A percentile compares a stretch with the other conserved stretches of the same genome.
Conservation (phyloP, 2,329 filamentous ascomycete species). For the Gyromitra esculenta region DNA sequence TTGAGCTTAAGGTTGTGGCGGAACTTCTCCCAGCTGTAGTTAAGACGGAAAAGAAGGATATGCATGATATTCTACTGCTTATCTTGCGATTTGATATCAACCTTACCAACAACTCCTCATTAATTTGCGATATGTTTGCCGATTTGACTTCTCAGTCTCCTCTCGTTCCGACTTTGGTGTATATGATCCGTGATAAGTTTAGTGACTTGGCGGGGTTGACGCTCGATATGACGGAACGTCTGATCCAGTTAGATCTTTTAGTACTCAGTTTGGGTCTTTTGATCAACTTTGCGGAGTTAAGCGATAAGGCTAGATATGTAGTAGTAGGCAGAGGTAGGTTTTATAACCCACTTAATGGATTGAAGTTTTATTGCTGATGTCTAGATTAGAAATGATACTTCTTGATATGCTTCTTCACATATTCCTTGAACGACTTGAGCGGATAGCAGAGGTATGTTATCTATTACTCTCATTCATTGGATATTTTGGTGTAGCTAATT, state of each 20-base stretch:
- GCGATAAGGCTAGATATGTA: slow-evolving; percentile 62
- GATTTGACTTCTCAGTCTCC: slow-evolving; percentile 34
- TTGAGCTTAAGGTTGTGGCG: slow-evolving; percentile 47
- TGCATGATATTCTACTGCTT: slow-evolving; percentile 57
- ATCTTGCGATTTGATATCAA: slow-evolving; percentile 64
- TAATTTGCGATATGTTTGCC: slow-evolving; percentile 63
- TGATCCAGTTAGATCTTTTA: slow-evolving; percentile 64
- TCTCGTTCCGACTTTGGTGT: slow-evolving; percentile 50
- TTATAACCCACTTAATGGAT: background rate
- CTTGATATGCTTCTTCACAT: slow-evolving; percentile 64
- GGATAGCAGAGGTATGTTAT: slow-evolving; percentile 64
- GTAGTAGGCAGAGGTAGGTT: slow-evolving; percentile 59
- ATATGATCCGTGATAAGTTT: slow-evolving; percentile 51
- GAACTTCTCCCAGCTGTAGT: slow-evolving; percentile 46
- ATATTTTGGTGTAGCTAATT: slow-evolving; percentile 6
- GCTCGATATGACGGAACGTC: slow-evolving; percentile 57
- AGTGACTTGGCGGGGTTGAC: slow-evolving; percentile 34
- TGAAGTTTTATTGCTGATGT: slow-evolving; percentile 20
- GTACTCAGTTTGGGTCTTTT: slow-evolving; percentile 70
- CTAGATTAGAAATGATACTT: slow-evolving; percentile 55
- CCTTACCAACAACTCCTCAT: slow-evolving; percentile 64
- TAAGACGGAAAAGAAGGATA: slow-evolving; percentile 35
- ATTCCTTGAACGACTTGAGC: slow-evolving; percentile 64
- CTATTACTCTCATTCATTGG: slow-evolving; percentile 20
- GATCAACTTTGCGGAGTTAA: slow-evolving; percentile 72